Base-by-base conservation (phyloP, 1,139 yeast genomes). In the Hemisphaericaspora lyxosophila region DNA sequence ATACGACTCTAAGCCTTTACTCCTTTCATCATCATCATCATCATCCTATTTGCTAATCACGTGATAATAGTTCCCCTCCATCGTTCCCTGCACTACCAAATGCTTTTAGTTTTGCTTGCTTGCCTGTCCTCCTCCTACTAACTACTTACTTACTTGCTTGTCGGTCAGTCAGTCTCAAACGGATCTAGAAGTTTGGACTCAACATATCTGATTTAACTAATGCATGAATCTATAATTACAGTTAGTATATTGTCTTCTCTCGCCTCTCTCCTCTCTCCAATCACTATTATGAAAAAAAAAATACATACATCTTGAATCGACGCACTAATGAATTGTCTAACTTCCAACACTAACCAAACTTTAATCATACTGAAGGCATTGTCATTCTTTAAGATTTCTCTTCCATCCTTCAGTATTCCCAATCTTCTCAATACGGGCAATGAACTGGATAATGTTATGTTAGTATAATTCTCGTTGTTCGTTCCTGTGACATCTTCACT, bases 311-410 rank as follows among this genome's bases (percentile, higher is more conserved):
- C 96, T 55, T 83, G 85, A n/a, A 87, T 77, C 2, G 95, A 84
- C 19, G 95, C 87, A 49, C 73, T 81, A 58, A 92, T 82, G 53
- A 90, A 82, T 58, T 86, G 95, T 56, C 97, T 76, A 4, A 87
- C 83, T 63, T 92, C 97, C 28, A 92, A 66, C 0, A 95, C 92
- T 39, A 88, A 55, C 97, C 97, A 90, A 17, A 90, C 92, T 57
- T 87, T 87, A 44, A 87, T 66, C 96, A 89, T 87, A 17, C 85
- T 80, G 41, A 86, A 50, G 17, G 82, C 72, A 51, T 82, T 83
- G 28, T 79, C 80, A 52, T 78, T 73, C 43, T 71, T 66, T 35
- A 82, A 60, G 14, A 83, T 67, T 47, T 75, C 75, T 45, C 78
- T 68, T 30, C 82, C 85, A 48, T 84, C 90, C 50, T 79, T 75